Base-by-base conservation (phyloP, 768 basidiomycete species). In the Boletus barrowsii region DNA sequence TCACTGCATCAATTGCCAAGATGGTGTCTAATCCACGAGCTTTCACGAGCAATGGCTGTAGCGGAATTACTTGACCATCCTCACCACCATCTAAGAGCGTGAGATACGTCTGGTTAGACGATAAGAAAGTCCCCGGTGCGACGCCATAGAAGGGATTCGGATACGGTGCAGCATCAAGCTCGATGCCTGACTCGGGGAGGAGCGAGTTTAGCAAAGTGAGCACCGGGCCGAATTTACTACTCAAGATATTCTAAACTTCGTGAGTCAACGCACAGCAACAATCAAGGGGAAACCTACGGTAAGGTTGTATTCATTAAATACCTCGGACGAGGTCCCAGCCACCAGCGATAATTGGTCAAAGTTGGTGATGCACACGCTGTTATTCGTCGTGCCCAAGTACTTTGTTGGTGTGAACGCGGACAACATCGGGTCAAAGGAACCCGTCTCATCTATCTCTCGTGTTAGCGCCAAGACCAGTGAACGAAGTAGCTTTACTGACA, bases 1-100 rank as follows among this genome's bases (percentile, higher is more conserved):
- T 52, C 62, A 69, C 63, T 15, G 70, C 73, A 58, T 83, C 82
- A 44, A 82, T 73, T 0, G 79, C 80, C 32, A 83, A 49, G 57
- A 83, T 77, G 6, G 75, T 72, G 54, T 83, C 82, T 47, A 82
- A 60, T 1, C 60, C 66, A 40, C 82, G 76, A 18, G 71, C 71
- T 41, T 73, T 66, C 49, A 80, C 73, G 13, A 82, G 71, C 36
- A 83, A 69, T 2, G 82, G 82, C 49, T 78, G 76, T 22, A 81
- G 32, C 5, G 81, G 79, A 36, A 80, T 65, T 46, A 75, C 60
- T 55, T 78, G 70, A 15, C 76, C 76, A 41, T 75, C 68, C 53
- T 72, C 70, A 10, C 75, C 75, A 26, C 76, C 76, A 46, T 78
- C 75, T 22, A 71, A 68, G 2, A 78, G 48, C 45, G 59, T 57